Evolutionary conservation across 768 basidiomycete species (phyloP), one percentile per base, ranked within the genome.

Genomic region (Boletellus ananiceps): DNA sequence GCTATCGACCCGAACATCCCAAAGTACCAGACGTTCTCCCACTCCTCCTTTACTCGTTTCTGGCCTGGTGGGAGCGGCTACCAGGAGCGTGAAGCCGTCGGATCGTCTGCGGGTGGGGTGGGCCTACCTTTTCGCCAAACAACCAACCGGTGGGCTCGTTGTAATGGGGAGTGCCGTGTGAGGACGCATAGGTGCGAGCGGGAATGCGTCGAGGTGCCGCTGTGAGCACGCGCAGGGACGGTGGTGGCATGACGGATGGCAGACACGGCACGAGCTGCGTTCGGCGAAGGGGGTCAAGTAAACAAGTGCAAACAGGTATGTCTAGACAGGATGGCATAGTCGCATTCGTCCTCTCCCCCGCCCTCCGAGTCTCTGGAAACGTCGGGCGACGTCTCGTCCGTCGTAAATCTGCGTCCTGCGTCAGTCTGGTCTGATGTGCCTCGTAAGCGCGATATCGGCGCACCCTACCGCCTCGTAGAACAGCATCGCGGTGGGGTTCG

Each of bases 1-100:
- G 74, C 81, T 81, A 96, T 86, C 12, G 82, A 74, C 31, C 93
- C 93, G 62, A 88, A 93, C 88, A 96, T 93, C 29, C 93, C 93
- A 53, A 83, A 66, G 62, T 90, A 89, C 87, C 91, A 96, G 35
- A 89, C 75, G 56, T 78, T 83, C 73, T 96, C 93, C 93, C 93
- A 96, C 19, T 84, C 80, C 66, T 94, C 90, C 66, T 85, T 86
- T 64, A 85, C 81, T 61, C 93, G 79, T 66, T 89, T 94, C 69
- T 89, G 83, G 9, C 90, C 90, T 4, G 84, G 80, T 29, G 84
- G 77, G 40, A 74, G 81, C 6, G 90, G 88, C 90, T 92, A 50
- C 42, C 31, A 23, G 43, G 31, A 25, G 39, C 12, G 27, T 39
- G 50, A 39, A 57, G 47, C 39, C 8, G 14, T 15, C 21, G 40